Conservation (phyloP, 2,329 filamentous ascomycete species). For the Paecilomyces variotii region DNA sequence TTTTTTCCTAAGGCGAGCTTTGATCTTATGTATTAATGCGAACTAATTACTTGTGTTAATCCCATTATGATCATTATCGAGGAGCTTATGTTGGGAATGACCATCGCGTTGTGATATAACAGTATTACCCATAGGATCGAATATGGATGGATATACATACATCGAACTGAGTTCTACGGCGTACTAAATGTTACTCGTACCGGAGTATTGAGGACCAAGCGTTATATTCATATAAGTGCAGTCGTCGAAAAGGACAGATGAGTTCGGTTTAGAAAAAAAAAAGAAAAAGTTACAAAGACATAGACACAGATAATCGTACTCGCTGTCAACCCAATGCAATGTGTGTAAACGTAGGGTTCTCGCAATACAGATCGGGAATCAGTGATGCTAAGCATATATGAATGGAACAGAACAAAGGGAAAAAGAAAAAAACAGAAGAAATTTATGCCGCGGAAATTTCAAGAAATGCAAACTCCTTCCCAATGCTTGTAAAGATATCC, state of each 20-base stretch:
- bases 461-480: not conserved
- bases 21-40: too few species aligned
- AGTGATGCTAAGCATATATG: not conserved
- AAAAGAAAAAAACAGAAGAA: conserved; percentile 11
- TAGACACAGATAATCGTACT: not conserved
- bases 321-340: not conserved
- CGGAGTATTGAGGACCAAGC: not conserved
- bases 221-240: not conserved
- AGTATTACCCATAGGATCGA: too few species aligned
- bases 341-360: not conserved
- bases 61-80: too few species aligned
- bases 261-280: not conserved
- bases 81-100: too few species aligned
- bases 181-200: too few species aligned
- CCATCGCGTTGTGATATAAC: too few species aligned
- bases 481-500: not conserved
- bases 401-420: conserved; percentile 7
- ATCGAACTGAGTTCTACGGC: too few species aligned
- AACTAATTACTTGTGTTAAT: too few species aligned
- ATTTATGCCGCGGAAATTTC: conserved; percentile 7
- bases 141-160: too few species aligned
- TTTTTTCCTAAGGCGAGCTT: too few species aligned
- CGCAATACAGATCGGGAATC: not conserved
- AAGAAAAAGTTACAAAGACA: not conserved
- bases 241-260: not conserved